Evolutionary conservation across 805 yeast species (phyloP), one percentile per base, ranked within the genome.

Genomic region (Torulaspora maleeae): DNA sequence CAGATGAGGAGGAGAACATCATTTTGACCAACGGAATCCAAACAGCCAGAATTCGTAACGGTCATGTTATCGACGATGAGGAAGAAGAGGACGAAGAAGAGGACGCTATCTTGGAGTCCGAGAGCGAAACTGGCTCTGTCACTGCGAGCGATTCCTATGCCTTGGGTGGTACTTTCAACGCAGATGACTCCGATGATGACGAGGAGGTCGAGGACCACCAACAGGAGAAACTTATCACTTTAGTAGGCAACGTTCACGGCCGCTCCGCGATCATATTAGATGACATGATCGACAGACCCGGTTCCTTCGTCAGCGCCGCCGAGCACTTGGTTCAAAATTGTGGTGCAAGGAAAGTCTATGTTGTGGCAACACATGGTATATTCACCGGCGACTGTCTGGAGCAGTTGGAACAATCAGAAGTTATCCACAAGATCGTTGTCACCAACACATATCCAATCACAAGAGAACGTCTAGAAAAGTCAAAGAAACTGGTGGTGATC

Each of bases 251-350:
- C 64, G 99, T 93, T 41, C 81, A 86, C 54, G 84, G 81, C 56
- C 86, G 86, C 67, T 86, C 95, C 5, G 98, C 97, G 15, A 86
- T 93, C 54, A 86, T 93, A 49, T 75, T 93, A 48, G 99, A 93
- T 69, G 99, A 93, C 65, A 87, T 93, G 95, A 84, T 93, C 58
- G 99, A 93, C 64, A 88, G 93, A 64, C 96, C 96, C 36, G 82
- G 83, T 52, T 81, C 95, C 8, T 91, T 90, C 63, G 85, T 93
- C 52, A 91, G 97, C 25, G 99, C 99, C 35, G 99, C 99, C 27
- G 99, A 93, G 70, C 99, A 93, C 70, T 79, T 95, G 65, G 79
- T 95, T 54, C 75, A 86, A 68, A 91, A 90, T 68, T 93, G 99
- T 71, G 99, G 99, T 47, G 99, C 99, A 49, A 84, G 82, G 58